These are phyloP conservation scores for Aphanomyces cochlioides DNA, from an alignment of 352 stramenopile species.

Conservation along the genomic window DNA sequence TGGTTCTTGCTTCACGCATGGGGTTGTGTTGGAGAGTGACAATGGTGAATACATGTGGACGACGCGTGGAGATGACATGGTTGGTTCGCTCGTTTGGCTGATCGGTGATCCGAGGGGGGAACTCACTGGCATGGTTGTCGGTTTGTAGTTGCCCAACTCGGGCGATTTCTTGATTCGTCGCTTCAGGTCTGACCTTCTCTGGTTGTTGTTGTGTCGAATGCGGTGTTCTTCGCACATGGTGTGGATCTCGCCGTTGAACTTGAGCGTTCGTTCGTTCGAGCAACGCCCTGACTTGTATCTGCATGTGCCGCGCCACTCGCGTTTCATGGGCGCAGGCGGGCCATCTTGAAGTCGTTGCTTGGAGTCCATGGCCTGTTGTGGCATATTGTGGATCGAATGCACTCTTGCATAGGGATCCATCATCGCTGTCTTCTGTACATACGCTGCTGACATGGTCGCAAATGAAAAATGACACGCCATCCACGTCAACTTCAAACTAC, in stretches of 20 bases:
- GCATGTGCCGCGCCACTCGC: conserved; percentile 20
- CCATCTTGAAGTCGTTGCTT: too few relatives aligned
- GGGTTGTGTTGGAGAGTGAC: neutral
- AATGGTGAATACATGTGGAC: neutral
- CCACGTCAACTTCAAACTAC: too few relatives aligned
- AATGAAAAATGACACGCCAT: too few relatives aligned
- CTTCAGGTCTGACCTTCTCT: conserved; percentile 27
- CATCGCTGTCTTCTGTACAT: too few relatives aligned
- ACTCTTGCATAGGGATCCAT: too few relatives aligned
- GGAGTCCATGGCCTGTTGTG: neutral
- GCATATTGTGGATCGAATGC: neutral
- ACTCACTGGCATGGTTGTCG: neutral
- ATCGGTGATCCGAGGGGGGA: neutral
- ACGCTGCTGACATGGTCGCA: too few relatives aligned
- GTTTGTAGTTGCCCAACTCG: conserved; percentile 2
- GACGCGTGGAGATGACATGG: neutral
- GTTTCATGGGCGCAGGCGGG: neutral
- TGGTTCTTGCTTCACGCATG: neutral
- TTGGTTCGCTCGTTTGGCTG: neutral
- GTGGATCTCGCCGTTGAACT: conserved; percentile 31
- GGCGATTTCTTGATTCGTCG: conserved; percentile 27
- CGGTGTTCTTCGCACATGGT: conserved; percentile 32
- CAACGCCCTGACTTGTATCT: conserved; percentile 28
- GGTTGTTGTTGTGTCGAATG: conserved; percentile 32
- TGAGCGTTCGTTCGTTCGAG: conserved; percentile 30